Conservation (phyloP, 2,329 filamentous ascomycete species). For the Ramichloridium luteum region DNA sequence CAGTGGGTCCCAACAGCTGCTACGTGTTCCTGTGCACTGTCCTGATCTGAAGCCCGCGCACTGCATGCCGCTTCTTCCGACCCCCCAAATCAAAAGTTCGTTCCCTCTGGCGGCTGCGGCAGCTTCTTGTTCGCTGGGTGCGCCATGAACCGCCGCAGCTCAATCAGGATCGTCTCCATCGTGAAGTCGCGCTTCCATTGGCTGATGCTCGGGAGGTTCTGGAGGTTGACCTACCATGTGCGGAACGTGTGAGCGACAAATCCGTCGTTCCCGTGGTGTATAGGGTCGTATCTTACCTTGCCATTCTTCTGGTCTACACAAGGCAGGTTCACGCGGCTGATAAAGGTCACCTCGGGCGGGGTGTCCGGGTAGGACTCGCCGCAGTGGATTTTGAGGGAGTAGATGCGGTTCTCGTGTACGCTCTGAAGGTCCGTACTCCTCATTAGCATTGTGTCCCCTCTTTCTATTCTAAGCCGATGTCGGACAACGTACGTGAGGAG, state of each 20-base stretch:
- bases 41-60: no score
- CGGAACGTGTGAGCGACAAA: neutral
- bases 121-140: constrained; percentile 86
- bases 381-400: constrained; percentile 95
- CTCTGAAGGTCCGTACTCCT: constrained; percentile 47
- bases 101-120: constrained; percentile 80
- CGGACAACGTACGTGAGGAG: constrained; percentile 67
- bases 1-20: no score
- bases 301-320: constrained; percentile 75
- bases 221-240: constrained; percentile 58
- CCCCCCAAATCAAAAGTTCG: constrained; percentile 36
- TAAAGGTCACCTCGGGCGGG: constrained; percentile 82
- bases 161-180: constrained; percentile 87
- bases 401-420: constrained; percentile 97
- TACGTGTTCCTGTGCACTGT: no score
- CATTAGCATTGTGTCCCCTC: constrained; percentile 3
- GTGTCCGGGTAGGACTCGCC: constrained; percentile 77
- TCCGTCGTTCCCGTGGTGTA: neutral
- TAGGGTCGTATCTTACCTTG: constrained; percentile 37
- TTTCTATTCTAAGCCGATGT: neutral
- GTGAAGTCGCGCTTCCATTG: constrained; percentile 90
- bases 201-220: constrained; percentile 69
- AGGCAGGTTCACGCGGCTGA: constrained; percentile 91
- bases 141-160: constrained; percentile 83
- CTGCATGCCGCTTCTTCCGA: no score